Base-by-base conservation (phyloP, 73 alveolate genomes). In the Halteria grandinella region DNA sequence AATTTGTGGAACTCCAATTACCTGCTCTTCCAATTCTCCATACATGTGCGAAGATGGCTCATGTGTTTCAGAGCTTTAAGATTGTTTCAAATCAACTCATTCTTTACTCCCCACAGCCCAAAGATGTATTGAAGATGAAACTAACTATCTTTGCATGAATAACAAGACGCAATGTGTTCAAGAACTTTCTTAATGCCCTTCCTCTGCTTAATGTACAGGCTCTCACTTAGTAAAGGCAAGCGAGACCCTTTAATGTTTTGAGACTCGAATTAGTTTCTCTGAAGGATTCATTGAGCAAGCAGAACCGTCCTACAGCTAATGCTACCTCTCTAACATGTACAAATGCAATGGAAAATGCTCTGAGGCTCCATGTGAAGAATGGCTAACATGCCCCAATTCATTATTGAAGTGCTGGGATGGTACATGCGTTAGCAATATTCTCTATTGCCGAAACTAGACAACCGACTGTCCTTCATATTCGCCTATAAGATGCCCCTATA, bases 11-110 rank as follows among this genome's bases (percentile, higher is more conserved):
- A 87, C 89, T 24, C 89, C 69, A 73, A 66, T 63, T 69, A 87
- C 91, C 25, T 90, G 97, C 75, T 74, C 94, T 5, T 64, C 14
- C 49, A 77, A 57, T 29, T 76, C 89, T 0, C 97, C 94, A 1
- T 90, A 48, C 69, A 79, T 85, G 72, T 90, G 97, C 48, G 87
- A 66, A 55, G 92, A 90, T 75, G 77, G 77, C 15, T n/a, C 55
- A 37, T 60, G 77, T 60, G 58, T 60, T 7, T 1, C 12, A 4
- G 77, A 60, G 37, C 12, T 37, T 1, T 6, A 25, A 5, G 2
- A 18, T 8, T 60, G 77, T 21, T 24, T 11, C 5, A 10, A 10
- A 15, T 43, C 31, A 15, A 60, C 37, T 40, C 24, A 37, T 17
- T 2, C 2, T 6, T 24, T 36, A 17, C 6, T 3, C 11, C 7